These are phyloP conservation scores for Grigorovia humatica DNA, from an alignment of 805 yeast species.

Conservation along the genomic window DNA sequence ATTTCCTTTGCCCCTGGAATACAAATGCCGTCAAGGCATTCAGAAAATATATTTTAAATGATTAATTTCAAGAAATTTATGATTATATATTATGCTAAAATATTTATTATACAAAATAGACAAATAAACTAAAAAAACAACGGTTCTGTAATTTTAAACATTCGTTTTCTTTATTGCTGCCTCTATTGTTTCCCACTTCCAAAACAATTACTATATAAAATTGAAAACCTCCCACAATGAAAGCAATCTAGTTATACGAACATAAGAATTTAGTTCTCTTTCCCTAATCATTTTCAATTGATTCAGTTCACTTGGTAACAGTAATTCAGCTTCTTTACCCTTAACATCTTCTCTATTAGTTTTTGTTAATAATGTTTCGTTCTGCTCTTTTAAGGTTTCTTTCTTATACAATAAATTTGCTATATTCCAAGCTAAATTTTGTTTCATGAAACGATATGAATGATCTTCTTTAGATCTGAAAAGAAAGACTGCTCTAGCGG, in stretches of 20 bases:
- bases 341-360: constrained; percentile 84
- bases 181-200: background rate
- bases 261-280: constrained; percentile 44
- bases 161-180: background rate
- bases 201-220: constrained; percentile 1
- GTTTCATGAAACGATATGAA: constrained; percentile 38
- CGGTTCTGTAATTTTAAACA: too few relatives aligned
- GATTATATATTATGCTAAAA: background rate
- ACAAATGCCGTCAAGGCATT: constrained; percentile 23
- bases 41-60: constrained; percentile 21
- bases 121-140: background rate
- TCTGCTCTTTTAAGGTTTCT: constrained; percentile 45
- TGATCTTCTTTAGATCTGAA: constrained; percentile 59
- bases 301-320: constrained; percentile 64
- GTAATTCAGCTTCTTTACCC: constrained; percentile 65
- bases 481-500: constrained; percentile 74
- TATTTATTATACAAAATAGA: background rate
- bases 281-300: constrained; percentile 55
- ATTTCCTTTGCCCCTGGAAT: constrained; percentile 52
- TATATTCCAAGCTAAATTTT: constrained; percentile 37
- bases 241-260: constrained; percentile 45
- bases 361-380: constrained; percentile 62
- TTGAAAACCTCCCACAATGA: constrained; percentile 48
- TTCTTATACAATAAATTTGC: constrained; percentile 42
- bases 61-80: too few relatives aligned